Percentiles rank a stretch among this genome's conserved stretches.
Evolutionary conservation across 345 rosid species (phyloP).

Genomic region (Syzygium grande): DNA sequence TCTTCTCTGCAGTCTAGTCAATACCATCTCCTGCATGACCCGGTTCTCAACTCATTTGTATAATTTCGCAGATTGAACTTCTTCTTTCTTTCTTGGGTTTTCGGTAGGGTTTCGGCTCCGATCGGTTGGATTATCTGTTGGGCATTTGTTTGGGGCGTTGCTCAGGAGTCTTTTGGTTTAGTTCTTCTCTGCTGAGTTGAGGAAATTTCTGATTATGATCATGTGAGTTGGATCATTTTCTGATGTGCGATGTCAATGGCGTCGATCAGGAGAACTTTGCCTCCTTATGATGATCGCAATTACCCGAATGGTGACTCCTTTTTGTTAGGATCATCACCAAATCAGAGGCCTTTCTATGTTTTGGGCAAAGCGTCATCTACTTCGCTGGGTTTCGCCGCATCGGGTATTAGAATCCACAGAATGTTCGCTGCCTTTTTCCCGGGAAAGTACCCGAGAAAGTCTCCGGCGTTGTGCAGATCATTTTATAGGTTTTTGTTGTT

Average conservation of each 20-base stretch:
- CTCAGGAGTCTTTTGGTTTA: neutral
- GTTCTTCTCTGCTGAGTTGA: neutral
- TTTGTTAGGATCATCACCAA: constrained; percentile 14
- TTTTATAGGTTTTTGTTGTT: constrained; percentile 49
- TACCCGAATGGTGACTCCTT: constrained; percentile 36
- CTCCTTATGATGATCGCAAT: constrained; percentile 56
- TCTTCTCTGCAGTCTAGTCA: neutral
- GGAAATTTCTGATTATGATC: neutral
- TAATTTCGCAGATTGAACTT: neutral
- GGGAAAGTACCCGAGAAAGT: constrained; percentile 29
- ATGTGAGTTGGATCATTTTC: neutral
- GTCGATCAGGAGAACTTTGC: constrained; percentile 79
- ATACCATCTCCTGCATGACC: neutral
- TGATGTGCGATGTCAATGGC: constrained; percentile 30
- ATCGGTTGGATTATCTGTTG: neutral
- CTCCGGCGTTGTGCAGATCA: constrained; percentile 43
- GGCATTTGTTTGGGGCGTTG: neutral
- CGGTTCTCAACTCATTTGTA: neutral
- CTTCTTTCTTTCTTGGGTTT: neutral
- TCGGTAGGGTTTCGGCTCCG: neutral
- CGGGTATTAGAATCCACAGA: constrained; percentile 9
- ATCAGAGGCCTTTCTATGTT: constrained; percentile 12
- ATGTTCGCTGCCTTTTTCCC: constrained; percentile 11
- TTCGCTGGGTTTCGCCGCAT: constrained; percentile 10
- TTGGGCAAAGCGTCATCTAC: constrained; percentile 29